Evolutionary conservation across 495 filamentous ascomycete genomes (phyloP).

Genomic region (Xylaria castorea): DNA sequence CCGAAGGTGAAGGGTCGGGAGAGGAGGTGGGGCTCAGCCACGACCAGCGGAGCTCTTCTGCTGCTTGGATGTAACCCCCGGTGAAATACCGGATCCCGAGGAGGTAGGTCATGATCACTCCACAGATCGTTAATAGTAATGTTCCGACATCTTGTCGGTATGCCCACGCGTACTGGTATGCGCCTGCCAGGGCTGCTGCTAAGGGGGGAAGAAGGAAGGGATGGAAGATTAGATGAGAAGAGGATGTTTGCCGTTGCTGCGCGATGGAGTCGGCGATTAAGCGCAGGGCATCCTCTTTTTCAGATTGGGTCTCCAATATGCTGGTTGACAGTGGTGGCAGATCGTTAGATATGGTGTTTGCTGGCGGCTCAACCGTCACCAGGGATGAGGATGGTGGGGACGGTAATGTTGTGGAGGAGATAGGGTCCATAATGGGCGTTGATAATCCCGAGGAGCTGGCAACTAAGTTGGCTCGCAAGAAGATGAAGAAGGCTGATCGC

Average conservation of each 20-base stretch:
- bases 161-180: constrained; percentile 47
- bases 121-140: constrained; percentile 41
- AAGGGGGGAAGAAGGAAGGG: constrained; percentile 47
- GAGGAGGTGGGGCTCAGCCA: constrained; percentile 40
- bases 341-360: constrained; percentile 40
- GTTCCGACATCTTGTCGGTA: constrained; percentile 44
- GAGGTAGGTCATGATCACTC: constrained; percentile 49
- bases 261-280: constrained; percentile 55
- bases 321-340: constrained; percentile 51
- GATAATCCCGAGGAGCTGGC: constrained; percentile 55
- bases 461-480: constrained; percentile 62
- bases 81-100: constrained; percentile 50
- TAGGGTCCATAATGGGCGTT: constrained; percentile 51
- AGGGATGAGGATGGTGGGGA: constrained; percentile 43
- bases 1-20: constrained; percentile 20
- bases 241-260: constrained; percentile 53
- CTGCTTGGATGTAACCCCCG: constrained; percentile 47
- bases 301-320: constrained; percentile 40
- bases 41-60: constrained; percentile 47
- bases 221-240: constrained; percentile 47
- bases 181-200: constrained; percentile 33
- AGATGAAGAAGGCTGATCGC: constrained; percentile 60
- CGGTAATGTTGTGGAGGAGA: constrained; percentile 37
- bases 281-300: constrained; percentile 51
- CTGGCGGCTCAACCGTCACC: constrained; percentile 31